phyloP scores from a whole-genome alignment of 768 basidiomycete species.

The Pleurotus ostreatus region DNA sequence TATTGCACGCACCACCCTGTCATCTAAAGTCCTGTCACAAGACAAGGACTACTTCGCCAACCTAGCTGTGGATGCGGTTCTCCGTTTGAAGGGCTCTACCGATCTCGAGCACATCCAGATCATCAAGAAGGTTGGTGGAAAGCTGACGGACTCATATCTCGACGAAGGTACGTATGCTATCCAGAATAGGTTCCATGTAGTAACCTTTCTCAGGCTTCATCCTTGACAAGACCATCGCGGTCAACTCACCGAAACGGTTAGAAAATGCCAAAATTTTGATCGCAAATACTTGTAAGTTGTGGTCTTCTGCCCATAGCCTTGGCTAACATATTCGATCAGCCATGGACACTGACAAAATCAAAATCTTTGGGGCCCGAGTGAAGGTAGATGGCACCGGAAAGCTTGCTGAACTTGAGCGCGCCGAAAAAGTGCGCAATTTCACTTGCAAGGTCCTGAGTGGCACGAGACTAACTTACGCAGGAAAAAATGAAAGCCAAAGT shows the following conservation, averaged over 20 bases:
- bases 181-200: neutral
- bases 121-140: slow-evolving; percentile 99
- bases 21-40: slow-evolving; percentile 93
- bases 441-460: neutral
- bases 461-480: slow-evolving; percentile 31
- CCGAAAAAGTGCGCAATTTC: slow-evolving; percentile 66
- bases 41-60: slow-evolving; percentile 99
- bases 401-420: slow-evolving; percentile 95
- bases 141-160: slow-evolving; percentile 95
- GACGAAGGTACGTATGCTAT: slow-evolving; percentile 69
- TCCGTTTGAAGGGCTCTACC: slow-evolving; percentile 92
- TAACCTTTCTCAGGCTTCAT: slow-evolving; percentile 71
- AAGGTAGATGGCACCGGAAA: slow-evolving; percentile 96
- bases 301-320: neutral
- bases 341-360: slow-evolving; percentile 99
- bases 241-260: slow-evolving; percentile 91
- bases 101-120: slow-evolving; percentile 98
- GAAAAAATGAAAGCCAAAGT: slow-evolving; percentile 99
- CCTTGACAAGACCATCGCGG: slow-evolving; percentile 91
- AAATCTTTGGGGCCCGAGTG: slow-evolving; percentile 95
- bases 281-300: slow-evolving; percentile 87
- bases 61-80: slow-evolving; percentile 94
- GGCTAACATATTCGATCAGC: slow-evolving; percentile 41
- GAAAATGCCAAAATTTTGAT: slow-evolving; percentile 96
- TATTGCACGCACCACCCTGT: slow-evolving; percentile 93